Conservation (phyloP, 75 land plant genomes). For the Sequoia sempervirens region DNA sequence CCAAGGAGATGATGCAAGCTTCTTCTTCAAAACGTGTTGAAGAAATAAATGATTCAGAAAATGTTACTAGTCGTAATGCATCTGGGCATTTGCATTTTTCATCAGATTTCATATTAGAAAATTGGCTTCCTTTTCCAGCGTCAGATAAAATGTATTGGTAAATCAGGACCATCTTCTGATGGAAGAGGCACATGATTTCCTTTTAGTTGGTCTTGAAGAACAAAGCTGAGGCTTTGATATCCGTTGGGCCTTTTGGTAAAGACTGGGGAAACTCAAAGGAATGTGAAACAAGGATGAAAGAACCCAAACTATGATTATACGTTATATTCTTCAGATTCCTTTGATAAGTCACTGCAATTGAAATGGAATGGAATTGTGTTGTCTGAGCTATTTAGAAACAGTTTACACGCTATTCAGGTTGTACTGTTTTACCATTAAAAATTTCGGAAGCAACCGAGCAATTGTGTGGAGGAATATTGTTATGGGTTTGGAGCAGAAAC, state of each 20-base stretch:
- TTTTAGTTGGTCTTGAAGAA: not conserved
- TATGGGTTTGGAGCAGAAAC: not conserved
- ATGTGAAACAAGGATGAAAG: not conserved
- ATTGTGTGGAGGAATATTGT: not conserved
- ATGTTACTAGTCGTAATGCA: not conserved
- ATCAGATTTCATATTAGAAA: not conserved
- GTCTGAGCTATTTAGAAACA: constrained; percentile 40
- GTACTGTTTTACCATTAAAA: constrained; percentile 2
- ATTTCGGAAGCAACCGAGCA: not conserved
- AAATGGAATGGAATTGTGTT: constrained; percentile 26
- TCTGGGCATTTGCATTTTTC: not conserved
- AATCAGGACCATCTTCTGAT: constrained; percentile 9
- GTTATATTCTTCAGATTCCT: constrained; percentile 10
- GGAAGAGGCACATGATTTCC: not conserved
- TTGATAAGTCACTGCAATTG: constrained; percentile 34
- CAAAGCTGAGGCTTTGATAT: constrained; percentile 47
- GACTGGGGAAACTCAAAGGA: not conserved
- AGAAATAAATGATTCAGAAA: constrained; percentile 1
- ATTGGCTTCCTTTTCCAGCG: constrained; percentile 44
- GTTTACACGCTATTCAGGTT: constrained; percentile 77
- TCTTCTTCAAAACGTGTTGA: not conserved
- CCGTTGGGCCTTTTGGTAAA: constrained; percentile 34
- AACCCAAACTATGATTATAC: constrained; percentile 1
- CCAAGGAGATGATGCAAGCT: not conserved
- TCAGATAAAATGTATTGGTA: constrained; percentile 69